phyloP scores from a whole-genome alignment of 208 protist genomes.

The Leishmania mexicana region DNA sequence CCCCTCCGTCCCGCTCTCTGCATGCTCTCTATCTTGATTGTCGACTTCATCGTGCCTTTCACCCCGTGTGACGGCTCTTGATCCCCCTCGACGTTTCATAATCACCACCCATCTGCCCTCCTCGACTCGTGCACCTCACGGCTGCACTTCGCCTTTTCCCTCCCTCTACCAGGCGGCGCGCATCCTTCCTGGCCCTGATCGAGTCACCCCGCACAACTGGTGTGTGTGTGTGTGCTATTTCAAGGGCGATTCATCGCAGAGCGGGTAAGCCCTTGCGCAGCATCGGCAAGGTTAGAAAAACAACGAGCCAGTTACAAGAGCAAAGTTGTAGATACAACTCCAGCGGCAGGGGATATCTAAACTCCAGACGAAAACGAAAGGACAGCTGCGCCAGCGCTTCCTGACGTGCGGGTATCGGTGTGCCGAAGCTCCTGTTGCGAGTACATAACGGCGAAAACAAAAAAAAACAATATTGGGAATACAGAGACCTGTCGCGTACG shows the following conservation, averaged over 20 bases:
- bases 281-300: not conserved
- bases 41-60: not conserved
- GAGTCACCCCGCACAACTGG: not conserved
- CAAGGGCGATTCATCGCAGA: not conserved
- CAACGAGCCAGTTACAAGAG: not conserved
- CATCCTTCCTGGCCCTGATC: not conserved
- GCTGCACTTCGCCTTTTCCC: not conserved
- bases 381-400: not conserved
- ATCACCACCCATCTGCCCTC: not conserved
- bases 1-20: not conserved
- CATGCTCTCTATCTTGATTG: not conserved
- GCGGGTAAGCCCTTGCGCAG: not conserved
- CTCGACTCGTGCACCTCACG: not conserved
- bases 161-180: not conserved
- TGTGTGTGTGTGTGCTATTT: not conserved
- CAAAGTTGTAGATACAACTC: not conserved
- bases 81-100: not conserved
- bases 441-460: not conserved
- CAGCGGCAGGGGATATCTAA: not conserved
- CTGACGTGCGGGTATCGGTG: not conserved
- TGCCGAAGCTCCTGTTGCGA: not conserved
- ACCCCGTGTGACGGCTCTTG: not conserved
- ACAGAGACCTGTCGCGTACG: not conserved
- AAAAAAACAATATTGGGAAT: not conserved
- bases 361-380: not conserved